Evolutionary conservation across 768 basidiomycete genomes (phyloP), one percentile per base, ranked within the genome.

Genomic region (Hygrophoropsis aurantiaca): DNA sequence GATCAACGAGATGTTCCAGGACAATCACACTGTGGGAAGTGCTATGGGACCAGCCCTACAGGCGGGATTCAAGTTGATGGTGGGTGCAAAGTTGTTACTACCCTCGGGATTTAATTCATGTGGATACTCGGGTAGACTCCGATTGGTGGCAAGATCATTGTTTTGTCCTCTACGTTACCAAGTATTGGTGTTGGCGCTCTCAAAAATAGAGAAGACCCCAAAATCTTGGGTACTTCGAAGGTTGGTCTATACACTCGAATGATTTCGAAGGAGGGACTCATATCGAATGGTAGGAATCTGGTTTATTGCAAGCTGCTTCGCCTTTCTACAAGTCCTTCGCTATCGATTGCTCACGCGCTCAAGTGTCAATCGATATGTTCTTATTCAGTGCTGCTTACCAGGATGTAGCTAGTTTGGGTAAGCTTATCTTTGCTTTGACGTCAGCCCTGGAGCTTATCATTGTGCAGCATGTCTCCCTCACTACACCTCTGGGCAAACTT

Each of bases 301-400:
- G 82, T 13, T 74, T 99, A 11, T 79, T 99, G 26, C 93, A 94
- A 74, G 80, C 97, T n/a, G 93, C 90, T 0, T 88, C 87, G 15
- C 81, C 87, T 3, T 99, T 95, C 74, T 98, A 97, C 78, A 99
- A 99, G 75, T 92, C 90, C 0, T 97, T 98, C 55, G 94, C 97
- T 15, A 99, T 98, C 59, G 97, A 98, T 57, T 98, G 95, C 64
- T 97, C 95, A 11, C 84, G 94, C 48, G 85, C 90, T 4, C 97
- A 98, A 67, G 91, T 99, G 37, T 92, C 94, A 0, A 95, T 98
- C 49, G 95, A 98, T 65, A 97, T 99, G 95, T 98, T 98, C 85
- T 75, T 99, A 48, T 98, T 97, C 74, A 90, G 90, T 55, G 78
- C 92, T 7, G 75, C 78, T 16, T 99, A 98, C 63, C 94, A 94